Base-by-base conservation (phyloP, 2,329 filamentous ascomycete genomes). In the Penicillium vulpinum region DNA sequence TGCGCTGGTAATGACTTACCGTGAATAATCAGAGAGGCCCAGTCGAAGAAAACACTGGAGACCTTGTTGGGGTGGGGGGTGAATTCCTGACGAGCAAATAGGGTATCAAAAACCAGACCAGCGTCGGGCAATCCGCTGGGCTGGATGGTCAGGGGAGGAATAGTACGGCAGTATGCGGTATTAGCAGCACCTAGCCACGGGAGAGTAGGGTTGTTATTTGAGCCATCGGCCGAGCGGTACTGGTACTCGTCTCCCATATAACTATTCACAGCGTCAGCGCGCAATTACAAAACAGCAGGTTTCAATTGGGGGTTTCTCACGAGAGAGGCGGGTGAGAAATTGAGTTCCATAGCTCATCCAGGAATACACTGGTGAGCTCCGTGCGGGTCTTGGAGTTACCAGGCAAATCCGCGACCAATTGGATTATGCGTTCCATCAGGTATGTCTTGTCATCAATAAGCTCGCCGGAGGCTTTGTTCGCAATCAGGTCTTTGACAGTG, bases 371-470 rank as follows among this genome's bases (percentile, higher is more conserved):
- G 9, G 88, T 91, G 46, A 92, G 77, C 50, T 85, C 76, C 40
- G 81, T 77, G 10, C 88, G 81, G 26, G 82, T 80, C 64, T 83
- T 83, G 1, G 88, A 91, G 53, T 82, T 78, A 48, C 81, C 75
- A 0, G 87, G 87, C 33, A 91, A 77, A 31, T 82, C 83, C 13
- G 86, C 81, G 5, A 90, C 87, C 16, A 91, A 78, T 77, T 81
- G 83, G 58, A 91, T 90, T 5, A 88, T 81, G 8, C 84, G 80
- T 72, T 91, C 89, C 85, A 91, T 90, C 43, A 91, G 78, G 80
- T 90, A 89, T 2, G 86, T 89, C 75, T 88, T 89, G 76, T 93
- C 90, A 65, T 93, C 87, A 5, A 85, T 74, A 11, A 87, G 78
- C 46, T 84, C 81, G 1, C 88, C 86, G 63, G 84, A 87, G 31